Percentiles rank a stretch among this genome's conserved stretches.
Evolutionary conservation across 257 asterid species (phyloP).

Genomic region (Solanum lycopersicoides): DNA sequence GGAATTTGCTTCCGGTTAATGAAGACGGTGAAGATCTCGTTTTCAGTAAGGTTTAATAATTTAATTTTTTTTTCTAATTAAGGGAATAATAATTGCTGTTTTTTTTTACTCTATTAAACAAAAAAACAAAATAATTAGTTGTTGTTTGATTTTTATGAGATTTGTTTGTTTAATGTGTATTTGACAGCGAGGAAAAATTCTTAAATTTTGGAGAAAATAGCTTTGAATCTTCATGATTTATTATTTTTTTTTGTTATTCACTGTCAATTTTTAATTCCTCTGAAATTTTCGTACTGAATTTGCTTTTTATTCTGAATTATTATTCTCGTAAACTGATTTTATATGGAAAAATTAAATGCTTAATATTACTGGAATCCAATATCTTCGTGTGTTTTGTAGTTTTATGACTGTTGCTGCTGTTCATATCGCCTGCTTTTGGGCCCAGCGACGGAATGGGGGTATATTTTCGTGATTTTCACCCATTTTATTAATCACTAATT

Average conservation of each 20-base stretch:
- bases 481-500: no score
- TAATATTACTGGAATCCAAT: not conserved
- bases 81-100: not conserved
- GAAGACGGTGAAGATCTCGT: conserved; percentile 14
- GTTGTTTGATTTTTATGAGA: not conserved
- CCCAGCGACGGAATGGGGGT: no score
- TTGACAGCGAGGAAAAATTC: not conserved
- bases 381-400: not conserved
- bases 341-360: not conserved
- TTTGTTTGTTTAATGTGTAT: not conserved
- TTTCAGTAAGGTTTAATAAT: not conserved
- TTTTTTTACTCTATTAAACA: not conserved
- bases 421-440: not conserved
- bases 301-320: not conserved
- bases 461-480: no score
- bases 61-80: not conserved
- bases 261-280: not conserved
- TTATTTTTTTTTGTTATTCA: not conserved
- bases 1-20: conserved; percentile 22
- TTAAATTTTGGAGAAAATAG: not conserved
- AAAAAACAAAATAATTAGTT: no score
- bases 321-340: not conserved
- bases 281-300: not conserved
- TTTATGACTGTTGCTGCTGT: not conserved
- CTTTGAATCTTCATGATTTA: not conserved